phyloP scores from a whole-genome alignment of 1,284 basidiomycete genomes.

The Trichosporon coremiiforme region DNA sequence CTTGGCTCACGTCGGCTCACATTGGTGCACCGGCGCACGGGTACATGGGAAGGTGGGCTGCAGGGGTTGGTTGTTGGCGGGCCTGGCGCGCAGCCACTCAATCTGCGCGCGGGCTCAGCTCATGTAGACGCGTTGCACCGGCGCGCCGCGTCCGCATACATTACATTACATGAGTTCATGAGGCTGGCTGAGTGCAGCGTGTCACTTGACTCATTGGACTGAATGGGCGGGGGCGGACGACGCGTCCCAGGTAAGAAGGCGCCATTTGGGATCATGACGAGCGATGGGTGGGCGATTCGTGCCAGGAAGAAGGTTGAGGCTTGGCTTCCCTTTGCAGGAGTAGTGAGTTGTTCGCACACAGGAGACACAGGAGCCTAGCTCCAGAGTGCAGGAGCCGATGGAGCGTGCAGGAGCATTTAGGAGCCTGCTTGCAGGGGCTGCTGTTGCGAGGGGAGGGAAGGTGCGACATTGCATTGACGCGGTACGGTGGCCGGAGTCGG shows the following conservation, averaged over 20 bases:
- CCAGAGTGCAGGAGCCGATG: neutral
- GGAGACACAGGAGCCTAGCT: neutral
- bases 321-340: conserved; percentile 1
- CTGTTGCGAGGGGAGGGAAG: neutral
- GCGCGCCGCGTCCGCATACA: neutral
- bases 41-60: neutral
- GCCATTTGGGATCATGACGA: neutral
- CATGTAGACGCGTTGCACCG: too few relatives aligned
- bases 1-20: neutral
- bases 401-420: neutral
- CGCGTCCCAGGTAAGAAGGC: neutral
- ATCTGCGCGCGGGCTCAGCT: too few relatives aligned
- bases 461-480: neutral
- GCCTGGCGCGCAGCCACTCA: neutral
- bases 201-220: neutral
- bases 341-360: neutral
- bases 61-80: too few relatives aligned
- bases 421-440: neutral
- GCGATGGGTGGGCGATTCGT: neutral
- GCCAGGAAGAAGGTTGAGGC: neutral
- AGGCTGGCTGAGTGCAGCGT: neutral
- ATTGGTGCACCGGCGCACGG: neutral
- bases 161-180: neutral
- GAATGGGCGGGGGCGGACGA: neutral
- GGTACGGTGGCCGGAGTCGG: neutral